These are phyloP conservation scores for Yarrowia hollandica DNA, from an alignment of 805 yeast genomes.

Conservation along the genomic window DNA sequence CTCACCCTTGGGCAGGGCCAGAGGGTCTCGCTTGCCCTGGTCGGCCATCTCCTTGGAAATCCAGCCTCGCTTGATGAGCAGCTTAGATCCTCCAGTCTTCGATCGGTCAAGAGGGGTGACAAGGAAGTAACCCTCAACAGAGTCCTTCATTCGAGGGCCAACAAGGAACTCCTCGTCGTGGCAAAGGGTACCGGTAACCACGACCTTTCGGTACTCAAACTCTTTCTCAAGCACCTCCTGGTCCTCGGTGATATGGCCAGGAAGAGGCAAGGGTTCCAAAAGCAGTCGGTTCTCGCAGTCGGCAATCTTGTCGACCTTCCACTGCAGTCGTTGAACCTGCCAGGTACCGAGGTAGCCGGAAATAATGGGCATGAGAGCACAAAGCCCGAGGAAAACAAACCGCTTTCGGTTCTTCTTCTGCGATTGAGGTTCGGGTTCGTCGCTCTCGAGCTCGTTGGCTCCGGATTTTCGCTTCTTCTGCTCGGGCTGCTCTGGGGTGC, in stretches of 20 bases:
- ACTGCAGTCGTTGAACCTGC: constrained; percentile 81
- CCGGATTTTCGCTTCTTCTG: constrained; percentile 17
- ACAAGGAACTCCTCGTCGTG: constrained; percentile 86
- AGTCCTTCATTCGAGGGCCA: constrained; percentile 81
- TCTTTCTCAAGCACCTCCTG: constrained; percentile 56
- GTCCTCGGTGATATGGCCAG: constrained; percentile 51
- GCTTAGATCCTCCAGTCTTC: constrained; percentile 58
- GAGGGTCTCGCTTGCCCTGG: constrained; percentile 59
- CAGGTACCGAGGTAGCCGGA: constrained; percentile 87
- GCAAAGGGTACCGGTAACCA: constrained; percentile 73
- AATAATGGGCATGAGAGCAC: constrained; percentile 75
- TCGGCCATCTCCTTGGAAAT: constrained; percentile 58
- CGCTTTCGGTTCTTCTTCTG: constrained; percentile 37
- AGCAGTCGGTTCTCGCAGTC: constrained; percentile 80
- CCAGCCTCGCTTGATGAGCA: constrained; percentile 92
- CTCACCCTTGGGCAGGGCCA: constrained; percentile 69
- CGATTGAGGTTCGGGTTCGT: constrained; percentile 10
- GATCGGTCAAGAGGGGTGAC: constrained; percentile 76
- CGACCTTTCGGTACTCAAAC: constrained; percentile 79
- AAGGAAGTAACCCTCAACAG: constrained; percentile 71
- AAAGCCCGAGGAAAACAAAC: constrained; percentile 46
- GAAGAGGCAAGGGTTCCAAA: constrained; percentile 69
- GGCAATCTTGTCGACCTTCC: constrained; percentile 86
- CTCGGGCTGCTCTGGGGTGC: not conserved
- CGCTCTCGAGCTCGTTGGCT: constrained; percentile 26